Conservation (phyloP, 2,329 filamentous ascomycete species). For the Pleoardoris graminearum region DNA sequence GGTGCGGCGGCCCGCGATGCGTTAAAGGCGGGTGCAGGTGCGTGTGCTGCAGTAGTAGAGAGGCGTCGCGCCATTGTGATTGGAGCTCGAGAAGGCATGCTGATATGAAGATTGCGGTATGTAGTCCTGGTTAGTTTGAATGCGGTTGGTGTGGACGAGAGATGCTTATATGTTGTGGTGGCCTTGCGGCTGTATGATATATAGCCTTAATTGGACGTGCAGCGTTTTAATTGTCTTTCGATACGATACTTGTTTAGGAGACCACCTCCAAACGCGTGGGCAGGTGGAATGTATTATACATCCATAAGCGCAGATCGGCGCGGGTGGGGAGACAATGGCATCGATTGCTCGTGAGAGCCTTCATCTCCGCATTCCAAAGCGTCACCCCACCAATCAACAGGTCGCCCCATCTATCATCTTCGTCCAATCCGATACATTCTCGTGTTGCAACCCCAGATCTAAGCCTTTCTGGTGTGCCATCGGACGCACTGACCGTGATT, state of each 20-base stretch:
- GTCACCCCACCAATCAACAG: constrained; percentile 42
- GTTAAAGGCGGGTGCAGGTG: constrained; percentile 27
- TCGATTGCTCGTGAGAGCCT: constrained; percentile 4
- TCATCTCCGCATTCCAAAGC: constrained; percentile 26
- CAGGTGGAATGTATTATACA: constrained; percentile 5
- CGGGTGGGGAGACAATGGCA: constrained; percentile 7
- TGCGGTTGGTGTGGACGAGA: not conserved
- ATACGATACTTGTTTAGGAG: not conserved
- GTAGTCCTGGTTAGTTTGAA: constrained; percentile 4
- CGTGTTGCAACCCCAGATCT: constrained; percentile 25
- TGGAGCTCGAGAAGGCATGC: constrained; percentile 35
- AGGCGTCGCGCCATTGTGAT: constrained; percentile 29
- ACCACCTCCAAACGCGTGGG: not conserved
- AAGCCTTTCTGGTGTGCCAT: constrained; percentile 10
- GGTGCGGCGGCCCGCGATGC: constrained; percentile 28
- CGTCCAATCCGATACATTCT: constrained; percentile 33
- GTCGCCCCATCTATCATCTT: constrained; percentile 18
- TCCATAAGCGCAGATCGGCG: not conserved
- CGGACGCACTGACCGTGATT: constrained; percentile 10
- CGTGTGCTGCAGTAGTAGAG: constrained; percentile 35
- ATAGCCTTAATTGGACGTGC: not conserved
- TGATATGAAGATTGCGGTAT: constrained; percentile 6
- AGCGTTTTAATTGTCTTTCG: constrained; percentile 6
- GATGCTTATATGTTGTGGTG: constrained; percentile 1
- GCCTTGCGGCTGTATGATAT: not conserved